Percentiles rank a stretch among this genome's conserved stretches.
These are phyloP conservation scores for Chlamydomonas urium DNA, from an alignment of 139 green algal species.

Conservation along the genomic window DNA sequence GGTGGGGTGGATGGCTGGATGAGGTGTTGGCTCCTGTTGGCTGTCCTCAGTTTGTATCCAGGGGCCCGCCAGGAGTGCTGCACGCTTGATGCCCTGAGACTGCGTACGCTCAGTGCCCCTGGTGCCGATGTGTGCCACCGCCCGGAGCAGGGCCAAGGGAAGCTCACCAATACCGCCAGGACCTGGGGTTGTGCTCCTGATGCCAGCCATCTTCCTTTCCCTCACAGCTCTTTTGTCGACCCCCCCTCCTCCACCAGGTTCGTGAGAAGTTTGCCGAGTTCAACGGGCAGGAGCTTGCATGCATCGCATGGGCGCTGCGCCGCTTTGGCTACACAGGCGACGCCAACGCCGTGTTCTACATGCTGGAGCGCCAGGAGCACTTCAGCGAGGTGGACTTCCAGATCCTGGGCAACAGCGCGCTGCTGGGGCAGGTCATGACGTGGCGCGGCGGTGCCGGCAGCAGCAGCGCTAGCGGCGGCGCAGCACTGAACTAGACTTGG, in stretches of 20 bases:
- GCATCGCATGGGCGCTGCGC: constrained; percentile 42
- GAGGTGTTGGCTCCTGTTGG: too few species aligned
- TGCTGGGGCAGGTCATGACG: constrained; percentile 34
- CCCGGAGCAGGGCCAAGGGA: too few species aligned
- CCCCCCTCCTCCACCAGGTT: constrained; percentile 22
- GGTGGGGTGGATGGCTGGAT: too few species aligned
- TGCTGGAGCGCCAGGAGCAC: constrained; percentile 35
- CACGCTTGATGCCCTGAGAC: too few species aligned
- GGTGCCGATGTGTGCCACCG: too few species aligned
- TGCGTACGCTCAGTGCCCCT: too few species aligned
- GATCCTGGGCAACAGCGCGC: constrained; percentile 37
- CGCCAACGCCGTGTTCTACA: constrained; percentile 43
- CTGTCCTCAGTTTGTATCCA: too few species aligned
- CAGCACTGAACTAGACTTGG: too few species aligned
- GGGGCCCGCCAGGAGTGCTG: too few species aligned
- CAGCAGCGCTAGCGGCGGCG: not conserved
- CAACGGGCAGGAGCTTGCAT: constrained; percentile 42
- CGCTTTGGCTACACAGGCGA: constrained; percentile 30
- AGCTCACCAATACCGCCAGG: too few species aligned
- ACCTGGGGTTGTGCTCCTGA: too few species aligned
- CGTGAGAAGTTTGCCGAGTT: constrained; percentile 43
- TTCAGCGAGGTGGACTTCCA: constrained; percentile 43
- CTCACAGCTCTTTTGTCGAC: not conserved
- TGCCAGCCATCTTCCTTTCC: not conserved
- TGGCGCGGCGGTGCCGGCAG: constrained; percentile 11